A percentile compares a stretch with the other conserved stretches of the same genome.
Conservation (phyloP, 1,139 yeast species). For the Debaryomyces nepalensis region DNA sequence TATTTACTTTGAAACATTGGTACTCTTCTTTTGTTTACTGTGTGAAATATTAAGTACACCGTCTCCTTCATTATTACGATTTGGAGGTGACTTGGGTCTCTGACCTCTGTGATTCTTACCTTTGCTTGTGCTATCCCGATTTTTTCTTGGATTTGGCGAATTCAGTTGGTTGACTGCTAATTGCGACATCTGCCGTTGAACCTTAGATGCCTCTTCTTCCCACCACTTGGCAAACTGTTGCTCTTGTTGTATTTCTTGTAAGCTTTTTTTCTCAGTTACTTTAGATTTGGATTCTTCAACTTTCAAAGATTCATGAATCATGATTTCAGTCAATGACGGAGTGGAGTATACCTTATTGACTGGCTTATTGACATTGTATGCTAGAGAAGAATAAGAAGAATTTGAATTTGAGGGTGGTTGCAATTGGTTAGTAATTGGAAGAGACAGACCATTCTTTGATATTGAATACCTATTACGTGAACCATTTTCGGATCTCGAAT, state of each 20-base stretch:
- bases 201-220: conserved; percentile 68
- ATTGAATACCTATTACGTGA: not conserved
- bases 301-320: conserved; percentile 53
- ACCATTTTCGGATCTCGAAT: not conserved
- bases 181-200: conserved; percentile 52
- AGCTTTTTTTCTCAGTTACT: conserved; percentile 41
- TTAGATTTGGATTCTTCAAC: conserved; percentile 39
- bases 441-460: not conserved
- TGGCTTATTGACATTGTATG: not conserved
- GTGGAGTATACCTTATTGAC: conserved; percentile 12
- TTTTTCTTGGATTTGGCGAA: conserved; percentile 9
- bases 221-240: conserved; percentile 85
- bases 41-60: not conserved
- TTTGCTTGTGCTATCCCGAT: conserved; percentile 8
- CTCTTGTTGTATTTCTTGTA: conserved; percentile 76
- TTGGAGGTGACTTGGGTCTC: conserved; percentile 16
- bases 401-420: not conserved
- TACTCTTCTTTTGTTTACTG: conserved; percentile 9
- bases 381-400: not conserved
- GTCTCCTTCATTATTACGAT: not conserved
- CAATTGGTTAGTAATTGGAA: not conserved
- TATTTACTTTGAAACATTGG: conserved; percentile 4
- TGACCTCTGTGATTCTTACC: conserved; percentile 13
- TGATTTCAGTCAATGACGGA: conserved; percentile 41
- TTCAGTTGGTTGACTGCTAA: conserved; percentile 3